A percentile compares a stretch with the other conserved stretches of the same genome.
Evolutionary conservation across 148 eudicot genomes (phyloP).

Genomic region (Nyssa sinensis): DNA sequence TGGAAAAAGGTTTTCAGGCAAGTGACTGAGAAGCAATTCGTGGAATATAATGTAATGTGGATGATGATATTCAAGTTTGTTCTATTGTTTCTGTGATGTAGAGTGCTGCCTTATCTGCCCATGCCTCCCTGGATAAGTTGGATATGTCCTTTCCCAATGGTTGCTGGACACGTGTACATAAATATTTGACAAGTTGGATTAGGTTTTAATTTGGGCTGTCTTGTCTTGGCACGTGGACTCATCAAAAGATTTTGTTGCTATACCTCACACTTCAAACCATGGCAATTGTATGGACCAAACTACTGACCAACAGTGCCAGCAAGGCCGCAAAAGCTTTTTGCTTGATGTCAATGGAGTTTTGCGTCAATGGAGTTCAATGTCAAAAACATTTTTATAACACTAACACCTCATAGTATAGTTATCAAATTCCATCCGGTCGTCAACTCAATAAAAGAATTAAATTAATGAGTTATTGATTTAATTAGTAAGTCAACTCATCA

Average conservation of each 20-base stretch:
- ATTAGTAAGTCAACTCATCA: too few species aligned
- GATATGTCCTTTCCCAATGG: slow-evolving; percentile 14
- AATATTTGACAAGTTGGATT: slow-evolving; percentile 4
- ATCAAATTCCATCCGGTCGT: too few species aligned
- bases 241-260: not conserved
- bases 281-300: too few species aligned
- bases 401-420: too few species aligned
- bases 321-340: too few species aligned
- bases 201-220: not conserved
- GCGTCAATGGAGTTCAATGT: too few species aligned
- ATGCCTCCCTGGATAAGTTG: slow-evolving; percentile 17
- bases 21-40: not conserved
- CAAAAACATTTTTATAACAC: too few species aligned
- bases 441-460: too few species aligned
- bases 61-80: not conserved
- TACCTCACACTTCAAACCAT: not conserved
- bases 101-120: slow-evolving; percentile 21
- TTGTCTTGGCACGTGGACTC: slow-evolving; percentile 9
- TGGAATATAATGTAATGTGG: slow-evolving; percentile 12
- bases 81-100: slow-evolving; percentile 25
- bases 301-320: too few species aligned
- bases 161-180: slow-evolving; percentile 10
- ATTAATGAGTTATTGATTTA: too few species aligned
- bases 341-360: too few species aligned
- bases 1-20: not conserved